These are phyloP conservation scores for Apiotrichum porosum DNA, from an alignment of 1,284 basidiomycete genomes.

Conservation along the genomic window DNA sequence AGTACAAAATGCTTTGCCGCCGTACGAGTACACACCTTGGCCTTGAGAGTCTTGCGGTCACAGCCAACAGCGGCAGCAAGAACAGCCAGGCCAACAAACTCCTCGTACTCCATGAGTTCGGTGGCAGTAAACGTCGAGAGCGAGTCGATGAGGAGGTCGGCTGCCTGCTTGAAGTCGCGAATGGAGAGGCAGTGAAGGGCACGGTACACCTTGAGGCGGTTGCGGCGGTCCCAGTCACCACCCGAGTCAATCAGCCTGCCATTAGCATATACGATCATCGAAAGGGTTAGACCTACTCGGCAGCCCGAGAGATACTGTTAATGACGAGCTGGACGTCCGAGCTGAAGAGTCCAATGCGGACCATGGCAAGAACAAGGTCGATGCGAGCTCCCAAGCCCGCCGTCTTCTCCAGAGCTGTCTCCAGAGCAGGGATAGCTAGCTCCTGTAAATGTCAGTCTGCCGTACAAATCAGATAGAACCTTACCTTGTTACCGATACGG, in stretches of 20 bases:
- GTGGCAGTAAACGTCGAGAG: constrained; percentile 91
- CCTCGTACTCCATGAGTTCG: constrained; percentile 82
- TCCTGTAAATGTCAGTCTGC: constrained; percentile 53
- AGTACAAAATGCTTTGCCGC: background rate
- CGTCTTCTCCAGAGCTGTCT: constrained; percentile 83
- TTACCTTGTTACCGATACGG: constrained; percentile 84
- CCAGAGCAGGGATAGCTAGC: constrained; percentile 69
- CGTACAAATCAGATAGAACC: constrained; percentile 17
- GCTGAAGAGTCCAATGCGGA: constrained; percentile 89
- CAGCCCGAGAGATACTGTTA: constrained; percentile 70
- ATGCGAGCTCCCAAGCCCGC: constrained; percentile 89
- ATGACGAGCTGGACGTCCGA: constrained; percentile 71
- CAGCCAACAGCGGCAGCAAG: constrained; percentile 73
- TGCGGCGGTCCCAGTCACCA: constrained; percentile 96
- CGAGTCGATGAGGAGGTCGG: constrained; percentile 79
- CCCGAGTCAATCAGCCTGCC: constrained; percentile 84
- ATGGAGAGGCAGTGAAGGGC: constrained; percentile 81
- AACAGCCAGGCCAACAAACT: constrained; percentile 84
- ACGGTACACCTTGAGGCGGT: constrained; percentile 92
- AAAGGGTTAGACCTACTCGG: constrained; percentile 58
- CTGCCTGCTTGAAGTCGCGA: constrained; percentile 66
- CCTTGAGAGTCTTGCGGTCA: constrained; percentile 82
- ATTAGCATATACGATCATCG: background rate
- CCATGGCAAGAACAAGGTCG: constrained; percentile 83
- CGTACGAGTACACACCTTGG: constrained; percentile 61